phyloP scores from a whole-genome alignment of 805 yeast species.

The Peterozyma toletana region DNA sequence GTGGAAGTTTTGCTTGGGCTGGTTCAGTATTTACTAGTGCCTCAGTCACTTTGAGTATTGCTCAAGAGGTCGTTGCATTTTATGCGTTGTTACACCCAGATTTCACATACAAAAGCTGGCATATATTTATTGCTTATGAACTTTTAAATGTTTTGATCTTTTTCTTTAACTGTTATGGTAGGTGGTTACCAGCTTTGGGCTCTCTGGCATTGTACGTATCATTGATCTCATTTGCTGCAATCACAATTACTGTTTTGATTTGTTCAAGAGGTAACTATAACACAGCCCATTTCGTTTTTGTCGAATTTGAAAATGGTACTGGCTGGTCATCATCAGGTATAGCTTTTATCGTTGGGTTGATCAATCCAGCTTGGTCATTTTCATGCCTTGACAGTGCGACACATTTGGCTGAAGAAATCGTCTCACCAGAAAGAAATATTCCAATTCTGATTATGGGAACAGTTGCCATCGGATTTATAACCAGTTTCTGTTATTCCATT shows the following conservation, averaged over 20 bases:
- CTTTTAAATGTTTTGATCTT: constrained; percentile 33
- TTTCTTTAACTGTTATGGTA: constrained; percentile 43
- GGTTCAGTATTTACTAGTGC: constrained; percentile 59
- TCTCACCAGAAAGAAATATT: constrained; percentile 48
- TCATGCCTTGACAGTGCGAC: constrained; percentile 66
- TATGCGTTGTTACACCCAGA: constrained; percentile 22
- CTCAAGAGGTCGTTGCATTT: constrained; percentile 46
- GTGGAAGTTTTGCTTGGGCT: constrained; percentile 57
- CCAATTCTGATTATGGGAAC: constrained; percentile 59
- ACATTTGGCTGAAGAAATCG: constrained; percentile 63
- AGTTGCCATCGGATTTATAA: constrained; percentile 58
- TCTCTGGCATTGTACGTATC: constrained; percentile 44
- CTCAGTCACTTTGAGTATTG: constrained; percentile 48
- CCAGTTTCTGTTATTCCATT: constrained; percentile 45
- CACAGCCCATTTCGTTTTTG: constrained; percentile 45
- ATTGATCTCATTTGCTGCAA: constrained; percentile 41
- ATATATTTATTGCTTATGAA: constrained; percentile 44
- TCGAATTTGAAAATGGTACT: constrained; percentile 43
- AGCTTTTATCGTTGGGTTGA: constrained; percentile 63
- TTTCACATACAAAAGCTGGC: constrained; percentile 39
- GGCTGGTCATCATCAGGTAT: constrained; percentile 56
- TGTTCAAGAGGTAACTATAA: constrained; percentile 48
- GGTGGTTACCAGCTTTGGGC: constrained; percentile 44
- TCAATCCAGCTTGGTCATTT: constrained; percentile 67
- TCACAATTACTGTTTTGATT: constrained; percentile 45